phyloP scores from a whole-genome alignment of 108 stramenopile species.

The Seminavis robusta region DNA sequence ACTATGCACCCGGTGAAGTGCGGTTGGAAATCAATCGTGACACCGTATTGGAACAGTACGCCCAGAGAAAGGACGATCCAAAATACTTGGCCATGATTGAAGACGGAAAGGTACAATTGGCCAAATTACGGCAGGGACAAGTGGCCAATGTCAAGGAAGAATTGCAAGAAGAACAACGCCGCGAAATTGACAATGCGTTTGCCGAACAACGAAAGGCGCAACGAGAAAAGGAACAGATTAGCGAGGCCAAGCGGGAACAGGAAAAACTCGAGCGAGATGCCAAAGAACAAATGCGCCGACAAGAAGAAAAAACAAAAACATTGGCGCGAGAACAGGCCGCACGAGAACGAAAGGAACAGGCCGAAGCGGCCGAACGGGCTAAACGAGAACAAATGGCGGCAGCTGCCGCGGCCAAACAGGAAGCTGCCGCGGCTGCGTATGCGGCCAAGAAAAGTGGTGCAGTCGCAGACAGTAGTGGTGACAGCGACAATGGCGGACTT shows the following conservation, averaged over 20 bases:
- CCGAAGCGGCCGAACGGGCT: neutral
- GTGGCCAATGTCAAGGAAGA: neutral
- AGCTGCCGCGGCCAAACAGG: no score
- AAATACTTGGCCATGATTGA: constrained; percentile 23
- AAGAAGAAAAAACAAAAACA: no score
- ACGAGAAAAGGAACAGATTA: neutral
- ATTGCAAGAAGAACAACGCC: neutral
- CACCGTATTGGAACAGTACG: constrained; percentile 7
- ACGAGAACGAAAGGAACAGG: neutral
- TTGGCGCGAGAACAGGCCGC: no score
- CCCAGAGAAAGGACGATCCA: constrained; percentile 8
- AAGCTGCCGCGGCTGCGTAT: no score
- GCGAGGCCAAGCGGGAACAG: no score
- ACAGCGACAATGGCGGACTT: no score
- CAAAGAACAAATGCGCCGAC: no score
- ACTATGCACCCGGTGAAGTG: constrained; percentile 47
- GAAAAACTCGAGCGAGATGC: neutral
- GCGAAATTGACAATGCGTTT: neutral
- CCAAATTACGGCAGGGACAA: constrained; percentile 3
- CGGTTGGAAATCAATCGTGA: constrained; percentile 33
- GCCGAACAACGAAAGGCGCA: neutral
- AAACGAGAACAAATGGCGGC: no score
- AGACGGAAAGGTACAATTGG: constrained; percentile 3
- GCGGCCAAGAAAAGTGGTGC: no score
- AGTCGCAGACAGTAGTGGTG: no score